Conservation (phyloP, 495 filamentous ascomycete genomes). For the Trichoderma erinaceum region DNA sequence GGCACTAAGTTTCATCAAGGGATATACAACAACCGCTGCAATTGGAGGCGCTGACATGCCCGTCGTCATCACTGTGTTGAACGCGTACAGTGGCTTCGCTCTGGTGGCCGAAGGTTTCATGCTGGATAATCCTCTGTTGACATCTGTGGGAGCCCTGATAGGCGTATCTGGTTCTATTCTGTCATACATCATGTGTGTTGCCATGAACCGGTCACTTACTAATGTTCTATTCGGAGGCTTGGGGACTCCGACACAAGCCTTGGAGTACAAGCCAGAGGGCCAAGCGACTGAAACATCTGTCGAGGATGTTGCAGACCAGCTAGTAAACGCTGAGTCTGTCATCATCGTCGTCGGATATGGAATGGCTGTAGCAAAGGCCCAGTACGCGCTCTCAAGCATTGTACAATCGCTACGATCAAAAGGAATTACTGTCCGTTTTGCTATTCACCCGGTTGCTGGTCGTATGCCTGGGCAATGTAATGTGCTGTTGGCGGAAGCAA, state of each 20-base stretch:
- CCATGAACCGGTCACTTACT: constrained; percentile 74
- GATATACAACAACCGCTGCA: constrained; percentile 72
- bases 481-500: constrained; percentile 73
- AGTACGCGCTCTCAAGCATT: constrained; percentile 78
- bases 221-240: constrained; percentile 81
- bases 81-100: constrained; percentile 79
- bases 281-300: constrained; percentile 62
- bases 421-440: constrained; percentile 73
- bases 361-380: constrained; percentile 83
- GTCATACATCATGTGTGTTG: constrained; percentile 74
- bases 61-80: constrained; percentile 78
- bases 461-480: constrained; percentile 86
- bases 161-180: constrained; percentile 77
- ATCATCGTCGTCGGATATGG: constrained; percentile 82
- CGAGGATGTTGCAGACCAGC: constrained; percentile 66
- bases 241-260: constrained; percentile 45
- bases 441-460: constrained; percentile 77
- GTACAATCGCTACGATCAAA: constrained; percentile 60
- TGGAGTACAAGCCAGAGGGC: constrained; percentile 67
- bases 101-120: constrained; percentile 79
- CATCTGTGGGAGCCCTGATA: constrained; percentile 72
- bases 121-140: constrained; percentile 76
- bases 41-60: constrained; percentile 87
- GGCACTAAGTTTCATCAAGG: constrained; percentile 69
- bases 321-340: constrained; percentile 64